phyloP scores from a whole-genome alignment of 495 filamentous ascomycete species.

The Staphylotrichum tortipilum region DNA sequence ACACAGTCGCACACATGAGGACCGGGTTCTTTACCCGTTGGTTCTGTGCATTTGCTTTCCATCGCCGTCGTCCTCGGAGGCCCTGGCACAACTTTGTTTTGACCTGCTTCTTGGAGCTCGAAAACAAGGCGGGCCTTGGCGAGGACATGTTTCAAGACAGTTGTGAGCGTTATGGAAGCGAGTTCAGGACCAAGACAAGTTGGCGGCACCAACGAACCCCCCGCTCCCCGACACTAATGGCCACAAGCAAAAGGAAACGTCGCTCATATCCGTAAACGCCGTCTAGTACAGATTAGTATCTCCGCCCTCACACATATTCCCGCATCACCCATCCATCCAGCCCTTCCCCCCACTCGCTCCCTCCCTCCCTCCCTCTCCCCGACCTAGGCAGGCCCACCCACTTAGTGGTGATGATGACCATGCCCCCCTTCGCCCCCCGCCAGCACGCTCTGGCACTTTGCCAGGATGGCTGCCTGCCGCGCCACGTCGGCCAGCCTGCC shows the following conservation, averaged over 20 bases:
- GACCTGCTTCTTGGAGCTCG: background rate
- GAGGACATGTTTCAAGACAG: background rate
- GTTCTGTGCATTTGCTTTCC: background rate
- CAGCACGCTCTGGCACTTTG: conserved; percentile 70
- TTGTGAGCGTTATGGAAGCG: background rate
- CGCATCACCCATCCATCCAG: background rate
- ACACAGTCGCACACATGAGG: background rate
- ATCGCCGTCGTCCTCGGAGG: background rate
- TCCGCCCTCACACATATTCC: too few species aligned
- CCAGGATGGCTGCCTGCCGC: conserved; percentile 76
- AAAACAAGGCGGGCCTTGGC: background rate
- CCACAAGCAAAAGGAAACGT: too few species aligned
- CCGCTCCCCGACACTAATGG: too few species aligned
- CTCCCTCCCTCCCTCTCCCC: too few species aligned
- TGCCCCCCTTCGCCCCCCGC: conserved; percentile 29
- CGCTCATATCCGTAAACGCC: too few species aligned
- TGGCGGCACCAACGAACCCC: too few species aligned
- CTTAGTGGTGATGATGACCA: conserved; percentile 10
- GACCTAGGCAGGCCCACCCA: background rate
- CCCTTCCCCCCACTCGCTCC: too few species aligned
- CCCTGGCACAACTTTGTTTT: background rate
- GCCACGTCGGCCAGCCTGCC: conserved; percentile 75
- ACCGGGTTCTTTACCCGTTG: background rate
- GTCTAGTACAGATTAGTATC: too few species aligned
- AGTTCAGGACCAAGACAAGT: too few species aligned